Evolutionary conservation across 345 rosid species (phyloP).

Genomic region (Salix purpurea): DNA sequence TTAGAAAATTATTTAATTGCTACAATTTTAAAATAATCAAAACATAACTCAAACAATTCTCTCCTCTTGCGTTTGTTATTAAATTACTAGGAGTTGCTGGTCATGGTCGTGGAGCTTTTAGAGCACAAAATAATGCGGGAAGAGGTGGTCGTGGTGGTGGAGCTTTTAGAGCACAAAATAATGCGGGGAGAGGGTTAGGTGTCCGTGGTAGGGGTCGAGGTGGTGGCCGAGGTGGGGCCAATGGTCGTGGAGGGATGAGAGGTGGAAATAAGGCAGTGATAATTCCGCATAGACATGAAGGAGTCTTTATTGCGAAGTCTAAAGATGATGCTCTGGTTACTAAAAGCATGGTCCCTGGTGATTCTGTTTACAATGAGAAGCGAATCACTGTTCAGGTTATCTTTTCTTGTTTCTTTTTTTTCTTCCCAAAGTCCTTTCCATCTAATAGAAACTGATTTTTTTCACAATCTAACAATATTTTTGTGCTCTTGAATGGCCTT

Average conservation of each 20-base stretch:
- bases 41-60: too few species aligned
- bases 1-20: too few species aligned
- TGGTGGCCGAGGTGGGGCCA: conserved; percentile 40
- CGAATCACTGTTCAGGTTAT: conserved; percentile 74
- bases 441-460: too few species aligned
- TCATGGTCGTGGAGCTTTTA: conserved; percentile 4
- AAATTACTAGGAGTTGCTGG: conserved; percentile 4
- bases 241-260: conserved; percentile 71
- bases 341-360: conserved; percentile 83
- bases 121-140: conserved; percentile 5
- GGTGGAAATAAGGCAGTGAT: conserved; percentile 81
- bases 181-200: conserved; percentile 33
- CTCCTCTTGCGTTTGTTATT: too few species aligned
- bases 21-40: too few species aligned
- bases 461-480: too few species aligned
- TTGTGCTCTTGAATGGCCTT: neutral
- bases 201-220: conserved; percentile 44
- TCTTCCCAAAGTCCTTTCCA: neutral
- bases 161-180: conserved; percentile 10
- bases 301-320: conserved; percentile 83
- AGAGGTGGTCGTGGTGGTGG: conserved; percentile 37
- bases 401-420: neutral
- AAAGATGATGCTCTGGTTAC: conserved; percentile 92
- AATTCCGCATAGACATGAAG: conserved; percentile 83
- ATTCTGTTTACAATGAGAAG: conserved; percentile 90